phyloP scores from a whole-genome alignment of 352 stramenopile genomes.

The Phytophthora cryptogea region DNA sequence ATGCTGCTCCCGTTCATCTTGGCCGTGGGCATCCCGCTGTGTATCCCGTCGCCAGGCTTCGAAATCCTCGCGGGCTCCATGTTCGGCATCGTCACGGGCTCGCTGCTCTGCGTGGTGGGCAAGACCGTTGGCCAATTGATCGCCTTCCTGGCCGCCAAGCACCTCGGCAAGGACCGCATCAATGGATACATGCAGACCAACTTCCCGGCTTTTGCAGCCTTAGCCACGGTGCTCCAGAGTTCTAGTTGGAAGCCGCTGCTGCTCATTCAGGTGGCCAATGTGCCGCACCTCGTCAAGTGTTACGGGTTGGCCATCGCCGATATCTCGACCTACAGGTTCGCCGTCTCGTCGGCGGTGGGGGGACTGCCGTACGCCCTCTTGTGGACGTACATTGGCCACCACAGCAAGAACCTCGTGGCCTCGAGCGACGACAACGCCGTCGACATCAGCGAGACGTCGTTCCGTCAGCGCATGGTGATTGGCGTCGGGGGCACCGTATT shows the following conservation, averaged over 20 bases:
- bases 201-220: constrained; percentile 55
- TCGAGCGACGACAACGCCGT: constrained; percentile 17
- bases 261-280: constrained; percentile 71
- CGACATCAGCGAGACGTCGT: constrained; percentile 19
- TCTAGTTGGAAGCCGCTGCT: constrained; percentile 76
- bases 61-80: constrained; percentile 69
- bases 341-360: constrained; percentile 57
- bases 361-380: constrained; percentile 60
- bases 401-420: constrained; percentile 53
- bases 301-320: constrained; percentile 76
- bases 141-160: constrained; percentile 64
- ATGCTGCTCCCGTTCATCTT: constrained; percentile 64
- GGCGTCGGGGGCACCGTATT: constrained; percentile 38
- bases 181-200: constrained; percentile 58
- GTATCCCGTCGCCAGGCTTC: constrained; percentile 68
- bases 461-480: constrained; percentile 36
- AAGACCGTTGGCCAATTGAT: constrained; percentile 70
- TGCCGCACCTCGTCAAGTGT: constrained; percentile 76
- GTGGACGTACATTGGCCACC: constrained; percentile 66
- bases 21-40: constrained; percentile 59
- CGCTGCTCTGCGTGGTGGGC: constrained; percentile 57
- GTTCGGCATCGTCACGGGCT: constrained; percentile 56
- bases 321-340: constrained; percentile 56
- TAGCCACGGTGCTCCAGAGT: constrained; percentile 58
- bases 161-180: constrained; percentile 54